Base-by-base conservation (phyloP, 2,329 filamentous ascomycete species). In the Calonectria pseudoreteaudii region DNA sequence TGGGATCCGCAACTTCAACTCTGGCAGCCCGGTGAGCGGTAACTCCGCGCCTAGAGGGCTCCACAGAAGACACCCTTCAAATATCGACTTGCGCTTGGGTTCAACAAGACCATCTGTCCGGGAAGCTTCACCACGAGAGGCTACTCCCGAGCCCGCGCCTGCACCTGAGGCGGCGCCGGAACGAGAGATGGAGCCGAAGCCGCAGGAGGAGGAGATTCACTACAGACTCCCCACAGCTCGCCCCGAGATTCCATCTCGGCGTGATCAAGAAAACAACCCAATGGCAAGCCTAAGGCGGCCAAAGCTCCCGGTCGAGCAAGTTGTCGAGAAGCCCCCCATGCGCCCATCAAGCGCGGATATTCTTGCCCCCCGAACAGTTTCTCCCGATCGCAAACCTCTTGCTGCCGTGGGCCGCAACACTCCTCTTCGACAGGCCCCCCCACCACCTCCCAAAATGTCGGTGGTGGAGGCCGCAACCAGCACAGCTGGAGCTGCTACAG, bases 391-490 rank as follows among this genome's bases (percentile, higher is more conserved):
- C 75, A 91, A 89, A 70, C 89, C 89, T 3, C 82, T 93, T 34
- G 86, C 88, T 14, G 81, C 86, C 1, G 86, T 92, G 49, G 90
- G 85, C 76, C 88, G 89, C 70, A 93, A 92, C 77, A 98, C 95
- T 5, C 95, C 95, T 14, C 94, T 92, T 80, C 89, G 95, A 78
- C 90, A 94, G 28, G 95, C 95, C 1, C 93, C 93, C 0, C 93
- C 92, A 0, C 96, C 96, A 3, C 95, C 95, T 10, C 96, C 97
- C 0, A 98, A 98, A 84, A 98, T 98, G 96, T 97, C 94, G 1
- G 94, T 98, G 10, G 87, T 98, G n/a, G 95, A 98, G 78, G 93
- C 96, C 4, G 96, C 95, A 2, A 98, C 96, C 1, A 92, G 94
- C 2, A 93, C 93, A 14, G 95, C 94, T 5, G 96, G 96, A 18